Evolutionary conservation across 805 yeast genomes (phyloP).

Genomic region (Myxozyma sirexii): DNA sequence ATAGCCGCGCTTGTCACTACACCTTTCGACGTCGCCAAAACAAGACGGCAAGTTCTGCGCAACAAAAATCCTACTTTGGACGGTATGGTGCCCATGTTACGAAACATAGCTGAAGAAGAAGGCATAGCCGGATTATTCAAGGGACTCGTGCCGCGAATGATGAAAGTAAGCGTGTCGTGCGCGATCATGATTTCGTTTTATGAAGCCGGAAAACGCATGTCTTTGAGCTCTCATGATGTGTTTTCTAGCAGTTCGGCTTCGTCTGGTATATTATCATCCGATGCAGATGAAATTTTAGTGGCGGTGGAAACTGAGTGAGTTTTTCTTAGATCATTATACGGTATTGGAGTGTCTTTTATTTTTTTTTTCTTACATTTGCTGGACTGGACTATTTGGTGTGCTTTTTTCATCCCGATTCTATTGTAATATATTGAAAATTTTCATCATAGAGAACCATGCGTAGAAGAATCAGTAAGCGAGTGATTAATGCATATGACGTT

Average conservation of each 20-base stretch:
- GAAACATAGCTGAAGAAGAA: conserved; percentile 65
- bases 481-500: too few species aligned
- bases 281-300: neutral
- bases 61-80: conserved; percentile 30
- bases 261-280: neutral
- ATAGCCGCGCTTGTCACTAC: conserved; percentile 86
- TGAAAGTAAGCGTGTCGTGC: conserved; percentile 95
- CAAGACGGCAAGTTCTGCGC: conserved; percentile 70
- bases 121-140: conserved; percentile 84
- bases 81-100: conserved; percentile 69
- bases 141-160: conserved; percentile 80
- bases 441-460: too few species aligned
- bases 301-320: conserved; percentile 2
- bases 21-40: conserved; percentile 97
- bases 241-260: neutral
- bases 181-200: conserved; percentile 97
- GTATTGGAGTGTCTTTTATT: neutral
- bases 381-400: neutral
- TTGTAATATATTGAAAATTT: neutral
- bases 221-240: conserved; percentile 12
- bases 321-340: neutral
- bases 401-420: neutral
- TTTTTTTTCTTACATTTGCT: neutral
- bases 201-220: conserved; percentile 78
- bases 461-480: too few species aligned